These are phyloP conservation scores for Arabis hirsuta DNA, from an alignment of 345 rosid genomes.

Conservation along the genomic window DNA sequence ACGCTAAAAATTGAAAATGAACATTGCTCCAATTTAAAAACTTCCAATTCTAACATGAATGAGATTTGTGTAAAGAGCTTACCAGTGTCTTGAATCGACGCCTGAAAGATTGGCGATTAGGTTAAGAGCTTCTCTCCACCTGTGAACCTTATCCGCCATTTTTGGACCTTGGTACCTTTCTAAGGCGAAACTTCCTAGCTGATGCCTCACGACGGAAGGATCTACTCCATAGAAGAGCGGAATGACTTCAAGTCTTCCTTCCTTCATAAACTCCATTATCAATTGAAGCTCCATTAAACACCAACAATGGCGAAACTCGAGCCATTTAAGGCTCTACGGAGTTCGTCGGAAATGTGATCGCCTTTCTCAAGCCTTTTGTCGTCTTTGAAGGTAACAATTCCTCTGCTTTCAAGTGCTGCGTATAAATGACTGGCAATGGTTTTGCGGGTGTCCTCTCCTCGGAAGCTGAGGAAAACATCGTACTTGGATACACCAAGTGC, in stretches of 20 bases:
- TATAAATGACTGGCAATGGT: slow-evolving; percentile 6
- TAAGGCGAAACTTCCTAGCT: slow-evolving; percentile 25
- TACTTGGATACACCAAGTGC: background rate
- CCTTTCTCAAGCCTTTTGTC: slow-evolving; percentile 1
- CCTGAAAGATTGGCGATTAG: slow-evolving; percentile 7
- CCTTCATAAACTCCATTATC: slow-evolving; percentile 12
- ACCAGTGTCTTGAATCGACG: slow-evolving; percentile 17
- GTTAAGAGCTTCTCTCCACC: slow-evolving; percentile 32
- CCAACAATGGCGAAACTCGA: slow-evolving; percentile 23
- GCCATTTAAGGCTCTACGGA: background rate
- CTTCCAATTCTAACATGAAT: background rate
- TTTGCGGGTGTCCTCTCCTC: slow-evolving; percentile 19
- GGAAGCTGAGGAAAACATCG: slow-evolving; percentile 19
- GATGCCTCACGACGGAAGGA: slow-evolving; percentile 21
- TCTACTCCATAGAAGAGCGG: slow-evolving; percentile 33
- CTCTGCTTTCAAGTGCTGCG: slow-evolving; percentile 9
- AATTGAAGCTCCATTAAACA: slow-evolving; percentile 16
- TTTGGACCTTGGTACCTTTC: background rate
- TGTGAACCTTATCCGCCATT: slow-evolving; percentile 7
- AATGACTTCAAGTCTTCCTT: background rate
- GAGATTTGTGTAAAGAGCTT: background rate
- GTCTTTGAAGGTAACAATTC: slow-evolving; percentile 18
- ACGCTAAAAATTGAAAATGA: background rate
- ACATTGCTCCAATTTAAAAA: background rate
- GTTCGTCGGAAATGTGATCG: background rate